Evolutionary conservation across 352 stramenopile species (phyloP).

Genomic region (Phytophthora idaei): DNA sequence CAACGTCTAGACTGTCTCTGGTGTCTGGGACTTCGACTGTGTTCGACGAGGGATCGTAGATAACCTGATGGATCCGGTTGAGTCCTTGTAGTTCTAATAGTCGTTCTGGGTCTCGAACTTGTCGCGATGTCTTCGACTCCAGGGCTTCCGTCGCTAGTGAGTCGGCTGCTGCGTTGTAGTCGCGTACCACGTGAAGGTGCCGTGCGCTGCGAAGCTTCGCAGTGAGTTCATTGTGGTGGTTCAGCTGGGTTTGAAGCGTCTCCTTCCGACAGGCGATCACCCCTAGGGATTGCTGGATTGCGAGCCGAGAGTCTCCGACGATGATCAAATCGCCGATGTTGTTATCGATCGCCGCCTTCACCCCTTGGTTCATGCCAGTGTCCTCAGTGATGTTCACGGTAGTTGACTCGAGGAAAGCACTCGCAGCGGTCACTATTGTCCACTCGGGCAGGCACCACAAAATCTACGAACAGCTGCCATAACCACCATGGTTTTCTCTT

Average conservation of each 20-base stretch:
- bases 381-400: slow-evolving; percentile 38
- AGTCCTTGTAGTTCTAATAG: neutral
- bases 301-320: neutral
- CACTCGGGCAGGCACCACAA: slow-evolving; percentile 25
- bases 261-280: neutral
- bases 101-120: no score
- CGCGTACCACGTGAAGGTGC: neutral
- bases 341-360: neutral
- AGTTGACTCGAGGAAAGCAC: slow-evolving; percentile 8
- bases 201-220: neutral
- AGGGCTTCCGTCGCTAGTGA: neutral
- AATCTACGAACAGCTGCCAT: slow-evolving; percentile 21
- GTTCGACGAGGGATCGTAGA: neutral
- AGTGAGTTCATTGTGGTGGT: neutral
- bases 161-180: neutral
- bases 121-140: neutral
- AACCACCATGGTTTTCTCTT: slow-evolving; percentile 9
- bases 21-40: neutral
- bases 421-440: slow-evolving; percentile 19
- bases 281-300: slow-evolving; percentile 3
- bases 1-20: no score
- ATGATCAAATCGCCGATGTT: neutral
- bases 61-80: neutral
- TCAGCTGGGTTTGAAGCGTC: neutral
- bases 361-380: neutral